Base-by-base conservation (phyloP, 2,329 filamentous ascomycete species). In the Gnomoniopsis sp. region DNA sequence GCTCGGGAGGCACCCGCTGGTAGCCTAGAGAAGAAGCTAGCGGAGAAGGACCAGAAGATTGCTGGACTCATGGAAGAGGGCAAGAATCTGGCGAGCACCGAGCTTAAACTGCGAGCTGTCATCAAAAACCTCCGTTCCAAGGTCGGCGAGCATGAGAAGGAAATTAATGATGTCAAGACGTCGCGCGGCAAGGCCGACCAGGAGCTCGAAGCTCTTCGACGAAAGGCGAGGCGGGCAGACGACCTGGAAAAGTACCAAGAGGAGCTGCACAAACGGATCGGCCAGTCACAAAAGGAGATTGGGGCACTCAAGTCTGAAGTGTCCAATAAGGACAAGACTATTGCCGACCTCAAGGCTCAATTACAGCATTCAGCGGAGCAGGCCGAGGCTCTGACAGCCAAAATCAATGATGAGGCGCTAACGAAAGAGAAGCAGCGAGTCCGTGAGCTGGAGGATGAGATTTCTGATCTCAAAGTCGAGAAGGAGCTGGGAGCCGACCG, bases 1-100 rank as follows among this genome's bases (percentile, higher is more conserved):
- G 86, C 85, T 2, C 75, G 81, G n/a, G 76, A 80, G 23, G 85
- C 88, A 1, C 76, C 83, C 2, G 70, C 83, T 0, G 88, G 88
- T 6, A 90, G 87, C 57, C 58, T 79, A 1, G 90, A 96, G 64
- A 90, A 88, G 71, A 92, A 90, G 68, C 72, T 98, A 15, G 89
- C 91, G 1, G 92, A 96, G 67, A 96, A 92, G 69, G 93, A 98
- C 66, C 88, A 93, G 66, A 90, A 90, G 70, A 96, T 98, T 67
- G 91, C 93, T 2, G 77, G 93, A 49, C 77, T 99, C 14, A 89
- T 99, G 80, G 88, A 96, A 66, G 95, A 99, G 75, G 95, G 96
- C 0, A 90, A 95, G 66, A 92, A 89, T 65, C 80, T 98, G 10
- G 93, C 91, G 1, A 90, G 88, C 66, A 89, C 85, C 0, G 95